Evolutionary conservation across 202 grass and related monocot genomes (phyloP).

Genomic region (Setaria italica): DNA sequence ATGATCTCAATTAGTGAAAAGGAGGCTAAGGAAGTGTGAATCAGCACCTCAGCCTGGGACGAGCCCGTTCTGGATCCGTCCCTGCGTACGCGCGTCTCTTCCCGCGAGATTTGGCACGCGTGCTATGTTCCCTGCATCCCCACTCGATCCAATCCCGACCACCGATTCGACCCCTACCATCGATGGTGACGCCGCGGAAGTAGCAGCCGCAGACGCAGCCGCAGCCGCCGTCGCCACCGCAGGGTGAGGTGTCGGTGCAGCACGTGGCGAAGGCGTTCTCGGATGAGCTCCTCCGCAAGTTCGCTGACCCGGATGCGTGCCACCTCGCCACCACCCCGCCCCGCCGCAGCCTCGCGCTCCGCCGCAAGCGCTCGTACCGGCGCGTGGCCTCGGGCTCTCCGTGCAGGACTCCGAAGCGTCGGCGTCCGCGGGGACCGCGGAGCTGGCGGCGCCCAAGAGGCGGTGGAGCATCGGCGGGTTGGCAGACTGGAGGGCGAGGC

Average conservation of each 20-base stretch:
- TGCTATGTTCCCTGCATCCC: neutral
- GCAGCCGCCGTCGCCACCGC: neutral
- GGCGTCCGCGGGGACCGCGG: neutral
- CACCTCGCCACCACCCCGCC: neutral
- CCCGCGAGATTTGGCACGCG: no score
- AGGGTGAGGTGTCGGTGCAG: conserved; percentile 61
- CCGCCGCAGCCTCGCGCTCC: conserved; percentile 53
- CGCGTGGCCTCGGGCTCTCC: conserved; percentile 80
- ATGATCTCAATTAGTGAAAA: no score
- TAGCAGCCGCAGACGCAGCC: neutral
- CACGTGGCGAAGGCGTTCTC: conserved; percentile 84
- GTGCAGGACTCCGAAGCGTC: conserved; percentile 55
- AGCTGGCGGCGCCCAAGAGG: conserved; percentile 47
- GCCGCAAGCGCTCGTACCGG: conserved; percentile 70
- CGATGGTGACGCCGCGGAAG: conserved; percentile 15
- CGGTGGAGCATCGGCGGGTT: conserved; percentile 63
- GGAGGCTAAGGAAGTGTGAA: no score
- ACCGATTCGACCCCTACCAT: neutral
- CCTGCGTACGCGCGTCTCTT: no score
- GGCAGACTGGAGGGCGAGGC: conserved; percentile 68
- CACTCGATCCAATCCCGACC: neutral
- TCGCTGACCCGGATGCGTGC: conserved; percentile 76
- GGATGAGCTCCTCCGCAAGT: conserved; percentile 96
- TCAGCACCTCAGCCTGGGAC: no score
- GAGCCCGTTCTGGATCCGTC: no score